These are phyloP conservation scores for Dalechampia spathulata DNA, from an alignment of 441 rosid species.

Conservation along the genomic window DNA sequence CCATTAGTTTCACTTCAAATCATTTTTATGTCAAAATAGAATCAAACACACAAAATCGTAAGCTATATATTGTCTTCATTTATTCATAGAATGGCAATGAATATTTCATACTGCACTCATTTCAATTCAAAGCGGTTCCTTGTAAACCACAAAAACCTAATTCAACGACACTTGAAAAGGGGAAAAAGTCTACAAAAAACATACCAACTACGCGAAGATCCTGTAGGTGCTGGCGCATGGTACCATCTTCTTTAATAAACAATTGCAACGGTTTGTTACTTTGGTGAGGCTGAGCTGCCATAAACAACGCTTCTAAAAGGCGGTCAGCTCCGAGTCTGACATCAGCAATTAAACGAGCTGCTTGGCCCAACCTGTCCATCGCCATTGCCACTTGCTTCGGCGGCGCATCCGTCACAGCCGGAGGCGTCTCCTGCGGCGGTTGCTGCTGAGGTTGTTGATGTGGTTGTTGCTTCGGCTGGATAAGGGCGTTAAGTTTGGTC, in stretches of 20 bases:
- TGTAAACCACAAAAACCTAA: no score
- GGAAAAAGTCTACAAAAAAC: not conserved
- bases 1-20: no score
- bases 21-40: no score
- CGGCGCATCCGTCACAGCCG: conserved; percentile 60
- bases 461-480: conserved; percentile 11
- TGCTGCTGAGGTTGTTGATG: conserved; percentile 12
- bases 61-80: not conserved
- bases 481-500: conserved; percentile 4
- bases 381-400: conserved; percentile 96
- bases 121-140: no score
- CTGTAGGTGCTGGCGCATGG: conserved; percentile 84
- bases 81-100: not conserved
- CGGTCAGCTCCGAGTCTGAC: conserved; percentile 90
- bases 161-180: no score
- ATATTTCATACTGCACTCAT: no score
- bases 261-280: conserved; percentile 47
- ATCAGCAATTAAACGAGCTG: conserved; percentile 82
- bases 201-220: conserved; percentile 74
- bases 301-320: conserved; percentile 76
- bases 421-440: conserved; percentile 11
- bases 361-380: conserved; percentile 87
- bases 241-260: conserved; percentile 62
- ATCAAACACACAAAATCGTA: not conserved
- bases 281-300: conserved; percentile 61